Percentiles rank a stretch among this genome's conserved stretches.
These are phyloP conservation scores for Trichoderma atroviride DNA, from an alignment of 2,329 filamentous ascomycete genomes.

Conservation along the genomic window DNA sequence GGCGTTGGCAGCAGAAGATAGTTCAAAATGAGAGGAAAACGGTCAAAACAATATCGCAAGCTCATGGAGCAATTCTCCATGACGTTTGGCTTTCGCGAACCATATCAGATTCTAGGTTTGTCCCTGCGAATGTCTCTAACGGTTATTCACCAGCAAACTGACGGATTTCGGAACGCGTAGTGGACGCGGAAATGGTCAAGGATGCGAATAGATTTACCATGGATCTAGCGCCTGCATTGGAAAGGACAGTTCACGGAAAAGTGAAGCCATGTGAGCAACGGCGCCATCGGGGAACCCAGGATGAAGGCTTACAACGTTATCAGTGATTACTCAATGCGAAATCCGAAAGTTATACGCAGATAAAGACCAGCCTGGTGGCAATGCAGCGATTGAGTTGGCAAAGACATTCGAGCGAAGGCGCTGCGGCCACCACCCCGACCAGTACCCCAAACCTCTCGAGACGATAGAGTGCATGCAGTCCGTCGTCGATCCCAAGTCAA, in stretches of 20 bases:
- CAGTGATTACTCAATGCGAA: constrained; percentile 79
- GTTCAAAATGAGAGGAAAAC: constrained; percentile 52
- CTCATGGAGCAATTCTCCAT: constrained; percentile 90
- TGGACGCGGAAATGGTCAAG: constrained; percentile 83
- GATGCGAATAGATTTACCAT: constrained; percentile 86
- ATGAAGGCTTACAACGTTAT: constrained; percentile 31
- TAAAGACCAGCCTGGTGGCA: constrained; percentile 55
- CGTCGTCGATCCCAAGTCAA: constrained; percentile 78
- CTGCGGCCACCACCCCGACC: constrained; percentile 75
- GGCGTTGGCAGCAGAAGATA: constrained; percentile 1
- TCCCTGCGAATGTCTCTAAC: constrained; percentile 9
- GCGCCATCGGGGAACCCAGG: constrained; percentile 4
- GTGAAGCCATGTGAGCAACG: constrained; percentile 72
- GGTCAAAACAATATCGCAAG: constrained; percentile 67
- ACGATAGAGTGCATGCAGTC: constrained; percentile 70
- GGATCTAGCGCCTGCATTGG: constrained; percentile 76
- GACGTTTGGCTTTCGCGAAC: constrained; percentile 87
- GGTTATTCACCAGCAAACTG: neutral
- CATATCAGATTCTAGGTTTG: constrained; percentile 83
- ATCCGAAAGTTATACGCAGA: constrained; percentile 76
- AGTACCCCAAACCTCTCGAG: constrained; percentile 70
- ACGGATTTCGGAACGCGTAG: constrained; percentile 39
- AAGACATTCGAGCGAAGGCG: constrained; percentile 75
- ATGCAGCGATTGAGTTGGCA: constrained; percentile 69
- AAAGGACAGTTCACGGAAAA: constrained; percentile 82